Conservation (phyloP, 2,329 filamentous ascomycete genomes). For the Laburnicola sp. region DNA sequence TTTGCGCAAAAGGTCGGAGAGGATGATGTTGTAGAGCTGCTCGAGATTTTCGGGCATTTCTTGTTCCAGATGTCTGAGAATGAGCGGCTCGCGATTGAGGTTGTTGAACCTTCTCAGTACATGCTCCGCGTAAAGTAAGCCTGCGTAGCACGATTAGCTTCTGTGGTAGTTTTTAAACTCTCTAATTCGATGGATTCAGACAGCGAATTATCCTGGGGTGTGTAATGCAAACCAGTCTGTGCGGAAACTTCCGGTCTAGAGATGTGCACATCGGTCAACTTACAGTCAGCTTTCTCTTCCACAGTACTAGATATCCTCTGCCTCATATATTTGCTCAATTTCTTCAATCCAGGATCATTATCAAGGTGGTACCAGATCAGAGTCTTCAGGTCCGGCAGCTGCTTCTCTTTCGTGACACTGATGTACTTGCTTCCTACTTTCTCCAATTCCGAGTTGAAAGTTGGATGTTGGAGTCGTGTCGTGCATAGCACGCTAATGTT, state of each 20-base stretch:
- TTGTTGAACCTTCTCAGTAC: slow-evolving; percentile 2
- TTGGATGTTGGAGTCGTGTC: neutral
- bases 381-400: slow-evolving; percentile 1
- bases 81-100: slow-evolving; percentile 1
- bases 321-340: slow-evolving; percentile 6
- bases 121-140: slow-evolving; percentile 1
- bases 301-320: slow-evolving; percentile 1
- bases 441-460: neutral
- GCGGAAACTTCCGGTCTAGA: too few species aligned
- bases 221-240: too few species aligned
- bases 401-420: neutral
- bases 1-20: neutral
- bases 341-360: neutral
- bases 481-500: slow-evolving; percentile 3
- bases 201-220: too few species aligned
- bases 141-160: neutral
- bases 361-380: slow-evolving; percentile 4
- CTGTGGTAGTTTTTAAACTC: neutral
- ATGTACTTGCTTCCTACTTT: neutral
- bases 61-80: slow-evolving; percentile 4
- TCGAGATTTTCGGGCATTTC: slow-evolving; percentile 2
- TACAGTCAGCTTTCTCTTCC: slow-evolving; percentile 3
- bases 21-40: neutral
- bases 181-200: too few species aligned
- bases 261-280: neutral